These are phyloP conservation scores for Prunus yedoensis DNA, from an alignment of 331 rosid genomes.

Conservation along the genomic window DNA sequence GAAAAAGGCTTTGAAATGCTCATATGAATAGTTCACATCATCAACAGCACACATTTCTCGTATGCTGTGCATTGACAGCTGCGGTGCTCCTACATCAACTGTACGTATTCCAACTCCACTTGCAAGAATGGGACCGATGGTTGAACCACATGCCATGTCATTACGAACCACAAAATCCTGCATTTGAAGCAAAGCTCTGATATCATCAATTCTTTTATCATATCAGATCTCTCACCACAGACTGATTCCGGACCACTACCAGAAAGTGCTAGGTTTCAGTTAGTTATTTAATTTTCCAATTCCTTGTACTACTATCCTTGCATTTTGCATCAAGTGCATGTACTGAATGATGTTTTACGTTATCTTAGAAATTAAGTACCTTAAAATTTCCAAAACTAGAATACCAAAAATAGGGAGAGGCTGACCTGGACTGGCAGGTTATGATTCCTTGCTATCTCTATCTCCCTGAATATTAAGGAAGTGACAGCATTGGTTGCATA, in stretches of 20 bases:
- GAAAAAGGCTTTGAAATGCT: slow-evolving; percentile 83
- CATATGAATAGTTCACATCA: slow-evolving; percentile 71
- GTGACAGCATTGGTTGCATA: slow-evolving; percentile 84
- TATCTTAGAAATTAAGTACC: not conserved
- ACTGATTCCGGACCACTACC: not conserved
- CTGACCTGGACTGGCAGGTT: slow-evolving; percentile 78
- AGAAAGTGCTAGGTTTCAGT: not conserved
- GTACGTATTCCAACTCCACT: slow-evolving; percentile 91
- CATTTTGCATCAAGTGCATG: not conserved
- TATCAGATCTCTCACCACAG: not conserved
- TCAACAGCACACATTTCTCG: slow-evolving; percentile 89
- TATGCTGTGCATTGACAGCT: slow-evolving; percentile 94
- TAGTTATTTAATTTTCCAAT: not conserved
- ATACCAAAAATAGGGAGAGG: not conserved
- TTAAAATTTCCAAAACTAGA: not conserved
- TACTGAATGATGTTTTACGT: not conserved
- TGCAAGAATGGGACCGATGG: slow-evolving; percentile 96
- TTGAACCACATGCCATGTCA: slow-evolving; percentile 91
- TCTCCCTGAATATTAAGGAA: slow-evolving; percentile 74
- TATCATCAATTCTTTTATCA: not conserved
- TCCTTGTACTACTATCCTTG: not conserved
- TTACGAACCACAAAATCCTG: slow-evolving; percentile 95
- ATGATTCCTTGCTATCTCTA: slow-evolving; percentile 70
- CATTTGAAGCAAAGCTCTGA: slow-evolving; percentile 26
- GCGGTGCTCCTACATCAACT: slow-evolving; percentile 94